Conservation (phyloP, 495 filamentous ascomycete species). For the Thermochaetoides thermophila region DNA sequence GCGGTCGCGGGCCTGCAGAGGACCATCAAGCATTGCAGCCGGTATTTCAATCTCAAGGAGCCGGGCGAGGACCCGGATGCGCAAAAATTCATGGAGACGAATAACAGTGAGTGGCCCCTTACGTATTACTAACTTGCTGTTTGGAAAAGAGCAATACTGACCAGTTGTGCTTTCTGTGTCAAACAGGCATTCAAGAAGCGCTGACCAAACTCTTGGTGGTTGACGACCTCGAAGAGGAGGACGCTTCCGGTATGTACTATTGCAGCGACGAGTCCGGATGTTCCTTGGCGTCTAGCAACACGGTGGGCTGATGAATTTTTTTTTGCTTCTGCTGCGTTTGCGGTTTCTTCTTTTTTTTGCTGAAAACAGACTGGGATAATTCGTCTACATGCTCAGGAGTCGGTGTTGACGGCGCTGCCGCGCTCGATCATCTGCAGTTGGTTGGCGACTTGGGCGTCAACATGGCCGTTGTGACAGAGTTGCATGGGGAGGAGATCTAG, state of each 20-base stretch:
- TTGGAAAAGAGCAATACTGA: background rate
- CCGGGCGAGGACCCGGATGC: constrained; percentile 22
- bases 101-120: constrained; percentile 22
- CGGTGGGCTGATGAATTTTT: constrained; percentile 20
- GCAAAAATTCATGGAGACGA: constrained; percentile 23
- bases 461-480: no score
- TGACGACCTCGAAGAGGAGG: constrained; percentile 40
- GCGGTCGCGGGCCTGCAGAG: constrained; percentile 24
- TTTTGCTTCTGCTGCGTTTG: no score
- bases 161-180: constrained; percentile 7
- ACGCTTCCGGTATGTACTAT: constrained; percentile 37
- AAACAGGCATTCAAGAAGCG: constrained; percentile 25
- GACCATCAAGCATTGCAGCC: constrained; percentile 27
- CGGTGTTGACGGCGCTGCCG: no score
- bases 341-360: no score
- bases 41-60: constrained; percentile 25
- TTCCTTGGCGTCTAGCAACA: constrained; percentile 24
- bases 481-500: no score
- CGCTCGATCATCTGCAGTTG: no score
- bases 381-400: no score
- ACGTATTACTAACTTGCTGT: no score
- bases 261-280: constrained; percentile 28
- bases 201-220: constrained; percentile 30
- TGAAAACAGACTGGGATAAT: no score
- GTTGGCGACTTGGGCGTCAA: no score